These are phyloP conservation scores for Litsea cubeba DNA, from an alignment of 164 flowering plant species.

Conservation along the genomic window DNA sequence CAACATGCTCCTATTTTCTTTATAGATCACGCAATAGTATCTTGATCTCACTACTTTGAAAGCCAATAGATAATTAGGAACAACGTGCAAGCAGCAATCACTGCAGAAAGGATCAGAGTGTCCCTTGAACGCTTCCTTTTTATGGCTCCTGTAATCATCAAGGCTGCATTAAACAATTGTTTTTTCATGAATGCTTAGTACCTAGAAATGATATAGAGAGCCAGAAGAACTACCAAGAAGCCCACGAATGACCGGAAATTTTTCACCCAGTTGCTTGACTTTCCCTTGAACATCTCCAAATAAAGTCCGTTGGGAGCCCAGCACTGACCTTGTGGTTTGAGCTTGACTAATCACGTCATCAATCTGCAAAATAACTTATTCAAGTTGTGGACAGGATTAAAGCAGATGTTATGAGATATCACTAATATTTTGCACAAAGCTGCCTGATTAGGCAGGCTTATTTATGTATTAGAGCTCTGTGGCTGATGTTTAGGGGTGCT, in stretches of 20 bases:
- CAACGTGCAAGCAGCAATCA: constrained; percentile 92
- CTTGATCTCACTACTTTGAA: constrained; percentile 47
- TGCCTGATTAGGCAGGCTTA: neutral
- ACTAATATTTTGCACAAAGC: neutral
- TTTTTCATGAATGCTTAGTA: neutral
- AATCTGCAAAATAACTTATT: constrained; percentile 42
- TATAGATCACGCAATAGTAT: constrained; percentile 1
- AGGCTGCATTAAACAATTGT: neutral
- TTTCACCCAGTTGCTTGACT: constrained; percentile 76
- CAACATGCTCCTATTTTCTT: neutral
- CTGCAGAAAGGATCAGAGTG: constrained; percentile 85
- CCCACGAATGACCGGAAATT: constrained; percentile 88
- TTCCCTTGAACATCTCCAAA: constrained; percentile 94
- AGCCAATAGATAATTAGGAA: constrained; percentile 96
- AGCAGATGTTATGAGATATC: neutral
- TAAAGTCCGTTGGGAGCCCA: constrained; percentile 76
- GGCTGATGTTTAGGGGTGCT: neutral
- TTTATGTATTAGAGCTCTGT: neutral
- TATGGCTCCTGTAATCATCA: constrained; percentile 63
- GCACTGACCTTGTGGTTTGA: constrained; percentile 70
- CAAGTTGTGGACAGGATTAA: neutral
- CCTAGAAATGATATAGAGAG: neutral
- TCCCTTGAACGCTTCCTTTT: constrained; percentile 83
- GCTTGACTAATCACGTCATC: constrained; percentile 97
- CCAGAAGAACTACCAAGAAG: constrained; percentile 57